These are phyloP conservation scores for Trametes cinnabarina DNA, from an alignment of 768 basidiomycete genomes.

Conservation along the genomic window DNA sequence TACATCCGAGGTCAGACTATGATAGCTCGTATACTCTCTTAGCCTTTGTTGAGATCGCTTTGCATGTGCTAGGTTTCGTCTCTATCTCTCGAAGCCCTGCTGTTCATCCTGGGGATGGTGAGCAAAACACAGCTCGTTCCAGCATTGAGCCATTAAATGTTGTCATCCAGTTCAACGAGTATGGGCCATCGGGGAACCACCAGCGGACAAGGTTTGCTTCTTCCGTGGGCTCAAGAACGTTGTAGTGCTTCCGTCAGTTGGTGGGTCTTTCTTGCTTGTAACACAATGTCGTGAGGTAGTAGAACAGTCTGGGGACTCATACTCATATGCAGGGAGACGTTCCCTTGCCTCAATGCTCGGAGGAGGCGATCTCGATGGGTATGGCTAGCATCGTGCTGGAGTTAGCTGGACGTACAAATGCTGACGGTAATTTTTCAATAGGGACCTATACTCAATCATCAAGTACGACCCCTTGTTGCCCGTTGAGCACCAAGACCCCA, in stretches of 20 bases:
- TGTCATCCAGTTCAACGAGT: conserved; percentile 59
- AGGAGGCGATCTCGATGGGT: conserved; percentile 84
- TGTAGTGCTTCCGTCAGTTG: conserved; percentile 66
- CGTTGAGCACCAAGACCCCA: conserved; percentile 46
- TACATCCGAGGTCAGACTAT: conserved; percentile 59
- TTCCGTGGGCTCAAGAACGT: conserved; percentile 66
- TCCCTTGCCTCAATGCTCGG: conserved; percentile 68
- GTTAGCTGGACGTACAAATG: too few relatives aligned
- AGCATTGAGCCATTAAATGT: background rate
- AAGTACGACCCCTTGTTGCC: conserved; percentile 55
- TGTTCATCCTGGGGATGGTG: conserved; percentile 74
- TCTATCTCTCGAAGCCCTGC: conserved; percentile 69
- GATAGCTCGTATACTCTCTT: background rate
- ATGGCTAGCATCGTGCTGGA: conserved; percentile 19
- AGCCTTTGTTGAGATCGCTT: background rate
- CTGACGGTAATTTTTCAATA: conserved; percentile 25
- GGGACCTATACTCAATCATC: conserved; percentile 67
- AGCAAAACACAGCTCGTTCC: background rate
- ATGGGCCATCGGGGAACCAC: conserved; percentile 68
- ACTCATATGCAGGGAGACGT: conserved; percentile 43
- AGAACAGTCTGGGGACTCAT: too few relatives aligned
- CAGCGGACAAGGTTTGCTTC: conserved; percentile 49
- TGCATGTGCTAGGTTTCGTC: conserved; percentile 11
- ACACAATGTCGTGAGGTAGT: background rate
- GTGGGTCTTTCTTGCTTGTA: conserved; percentile 32